Percentiles rank a stretch among this genome's conserved stretches.
phyloP scores from a whole-genome alignment of 768 basidiomycete genomes.

The Scleroderma citrinum region DNA sequence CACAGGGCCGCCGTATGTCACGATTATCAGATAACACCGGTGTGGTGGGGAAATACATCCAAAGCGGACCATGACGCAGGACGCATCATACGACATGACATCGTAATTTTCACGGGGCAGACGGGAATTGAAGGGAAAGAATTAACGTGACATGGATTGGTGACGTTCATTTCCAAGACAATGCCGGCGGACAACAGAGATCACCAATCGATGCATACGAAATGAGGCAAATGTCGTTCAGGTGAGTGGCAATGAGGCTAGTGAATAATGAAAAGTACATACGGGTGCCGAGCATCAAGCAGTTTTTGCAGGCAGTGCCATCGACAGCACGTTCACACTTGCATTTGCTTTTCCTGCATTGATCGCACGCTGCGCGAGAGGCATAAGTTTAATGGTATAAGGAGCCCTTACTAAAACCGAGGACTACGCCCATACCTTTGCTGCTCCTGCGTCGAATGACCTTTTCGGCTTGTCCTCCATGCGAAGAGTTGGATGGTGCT shows the following conservation, averaged over 20 bases:
- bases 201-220: not conserved
- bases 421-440: slow-evolving; percentile 46
- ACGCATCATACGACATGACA: not conserved
- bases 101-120: not conserved
- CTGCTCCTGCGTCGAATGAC: slow-evolving; percentile 66
- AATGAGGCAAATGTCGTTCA: not conserved
- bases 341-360: slow-evolving; percentile 86
- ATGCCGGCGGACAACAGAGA: not conserved
- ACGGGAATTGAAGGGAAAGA: not conserved
- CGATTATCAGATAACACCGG: not conserved
- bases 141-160: not conserved
- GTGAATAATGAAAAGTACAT: slow-evolving; percentile 20
- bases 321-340: slow-evolving; percentile 70
- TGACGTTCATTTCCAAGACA: not conserved
- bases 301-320: slow-evolving; percentile 69
- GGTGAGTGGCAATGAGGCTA: not conserved
- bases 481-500: slow-evolving; percentile 11
- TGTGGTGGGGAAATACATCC: too few species aligned
- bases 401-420: not conserved
- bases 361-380: slow-evolving; percentile 62
- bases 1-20: not conserved
- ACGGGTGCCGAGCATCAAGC: slow-evolving; percentile 69
- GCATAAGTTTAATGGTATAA: not conserved
- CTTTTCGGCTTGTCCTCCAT: slow-evolving; percentile 34
- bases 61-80: not conserved